These are phyloP conservation scores for Pleurotus citrinopileatus DNA, from an alignment of 768 basidiomycete species.

Conservation along the genomic window DNA sequence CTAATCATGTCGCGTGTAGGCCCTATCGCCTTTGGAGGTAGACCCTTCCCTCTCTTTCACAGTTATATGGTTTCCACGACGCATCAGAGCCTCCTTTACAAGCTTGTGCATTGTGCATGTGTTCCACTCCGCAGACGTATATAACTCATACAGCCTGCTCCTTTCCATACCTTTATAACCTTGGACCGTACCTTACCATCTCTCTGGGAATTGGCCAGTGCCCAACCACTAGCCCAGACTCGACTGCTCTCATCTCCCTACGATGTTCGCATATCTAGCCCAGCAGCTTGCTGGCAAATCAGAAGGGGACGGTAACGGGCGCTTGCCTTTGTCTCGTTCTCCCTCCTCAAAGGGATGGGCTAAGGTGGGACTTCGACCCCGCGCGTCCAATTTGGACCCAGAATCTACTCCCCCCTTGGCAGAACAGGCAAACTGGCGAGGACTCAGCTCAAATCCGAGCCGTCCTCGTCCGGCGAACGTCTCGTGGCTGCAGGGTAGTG, in stretches of 20 bases:
- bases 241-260: not conserved
- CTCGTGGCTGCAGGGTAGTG: conserved; percentile 27
- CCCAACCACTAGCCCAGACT: not conserved
- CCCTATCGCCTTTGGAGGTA: not conserved
- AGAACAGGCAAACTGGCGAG: not conserved
- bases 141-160: not conserved
- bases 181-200: not conserved
- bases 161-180: not conserved
- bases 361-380: not conserved
- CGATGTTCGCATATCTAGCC: not conserved
- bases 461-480: conserved; percentile 34
- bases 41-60: not conserved
- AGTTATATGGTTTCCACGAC: not conserved
- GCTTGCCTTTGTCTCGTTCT: not conserved
- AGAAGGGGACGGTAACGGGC: not conserved
- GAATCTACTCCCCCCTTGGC: not conserved
- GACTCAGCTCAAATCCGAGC: conserved; percentile 24
- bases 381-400: not conserved
- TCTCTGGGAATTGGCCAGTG: not conserved
- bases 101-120: conserved; percentile 7
- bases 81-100: not conserved
- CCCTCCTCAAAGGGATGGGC: conserved; percentile 5
- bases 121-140: conserved; percentile 9
- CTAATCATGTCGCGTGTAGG: not conserved
- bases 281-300: conserved; percentile 3